Conservation (phyloP, 306 rosid genomes). For the Rubus parviflorus region DNA sequence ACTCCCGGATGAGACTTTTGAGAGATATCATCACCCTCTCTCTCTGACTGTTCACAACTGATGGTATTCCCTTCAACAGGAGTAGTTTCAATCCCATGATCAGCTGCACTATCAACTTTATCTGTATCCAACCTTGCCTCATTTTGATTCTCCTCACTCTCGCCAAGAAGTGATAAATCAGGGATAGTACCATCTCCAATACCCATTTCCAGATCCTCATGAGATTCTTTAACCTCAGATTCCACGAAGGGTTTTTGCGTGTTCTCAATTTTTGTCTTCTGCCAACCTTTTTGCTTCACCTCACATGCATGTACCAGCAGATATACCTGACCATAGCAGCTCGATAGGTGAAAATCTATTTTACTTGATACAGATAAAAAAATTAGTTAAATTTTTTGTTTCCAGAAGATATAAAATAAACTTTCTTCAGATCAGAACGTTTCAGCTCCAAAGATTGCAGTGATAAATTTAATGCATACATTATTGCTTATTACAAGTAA, state of each 20-base stretch:
- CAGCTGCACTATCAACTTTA: conserved; percentile 39
- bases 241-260: conserved; percentile 35
- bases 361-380: not conserved
- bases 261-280: conserved; percentile 45
- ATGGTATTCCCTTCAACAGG: conserved; percentile 37
- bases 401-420: no score
- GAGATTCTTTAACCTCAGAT: conserved; percentile 45
- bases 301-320: conserved; percentile 79
- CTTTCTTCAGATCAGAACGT: not conserved
- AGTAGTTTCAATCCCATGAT: conserved; percentile 43
- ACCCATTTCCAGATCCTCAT: conserved; percentile 42
- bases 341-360: conserved; percentile 26
- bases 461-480: no score
- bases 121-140: conserved; percentile 45
- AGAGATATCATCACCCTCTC: conserved; percentile 45
- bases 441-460: not conserved
- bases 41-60: conserved; percentile 36
- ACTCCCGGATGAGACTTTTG: conserved; percentile 55
- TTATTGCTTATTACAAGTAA: not conserved
- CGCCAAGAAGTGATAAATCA: conserved; percentile 42
- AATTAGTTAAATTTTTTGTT: not conserved
- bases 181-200: conserved; percentile 41
- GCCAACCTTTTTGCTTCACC: conserved; percentile 58
- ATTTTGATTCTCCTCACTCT: conserved; percentile 34
- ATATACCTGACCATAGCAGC: conserved; percentile 61